These are phyloP conservation scores for Citrus inodora DNA, from an alignment of 345 rosid species.

Conservation along the genomic window DNA sequence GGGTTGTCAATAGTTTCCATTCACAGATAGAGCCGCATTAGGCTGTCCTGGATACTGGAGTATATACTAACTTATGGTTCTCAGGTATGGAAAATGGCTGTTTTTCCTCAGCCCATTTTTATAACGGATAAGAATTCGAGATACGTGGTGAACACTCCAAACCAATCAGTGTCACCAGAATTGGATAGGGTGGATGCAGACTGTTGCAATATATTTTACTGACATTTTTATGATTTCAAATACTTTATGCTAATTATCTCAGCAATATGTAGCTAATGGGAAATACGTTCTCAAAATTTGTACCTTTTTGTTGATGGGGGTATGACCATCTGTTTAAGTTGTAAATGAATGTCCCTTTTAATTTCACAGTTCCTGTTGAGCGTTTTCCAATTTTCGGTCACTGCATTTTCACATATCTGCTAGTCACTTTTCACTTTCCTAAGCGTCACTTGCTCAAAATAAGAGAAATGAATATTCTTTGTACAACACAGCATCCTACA, in stretches of 20 bases:
- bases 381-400: background rate
- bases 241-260: slow-evolving; percentile 1
- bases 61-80: slow-evolving; percentile 21
- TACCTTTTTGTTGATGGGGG: slow-evolving; percentile 1
- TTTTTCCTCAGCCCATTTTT: slow-evolving; percentile 11
- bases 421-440: background rate
- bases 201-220: slow-evolving; percentile 14
- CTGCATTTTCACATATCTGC: background rate
- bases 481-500: no score
- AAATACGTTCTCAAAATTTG: slow-evolving; percentile 1
- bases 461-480: no score
- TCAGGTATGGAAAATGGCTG: slow-evolving; percentile 15
- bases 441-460: background rate
- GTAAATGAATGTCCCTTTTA: background rate
- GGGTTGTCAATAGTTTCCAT: slow-evolving; percentile 24
- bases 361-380: background rate
- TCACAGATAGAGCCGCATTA: slow-evolving; percentile 5
- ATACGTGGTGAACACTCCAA: slow-evolving; percentile 9
- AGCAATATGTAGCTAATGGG: background rate
- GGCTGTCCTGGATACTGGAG: slow-evolving; percentile 16
- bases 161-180: slow-evolving; percentile 11
- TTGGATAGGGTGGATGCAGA: slow-evolving; percentile 21
- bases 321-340: background rate
- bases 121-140: slow-evolving; percentile 7
- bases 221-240: slow-evolving; percentile 9